Evolutionary conservation across 202 grass and related monocot genomes (phyloP), one percentile per base, ranked within the genome.

Genomic region (Miscanthus sacchariflorus): DNA sequence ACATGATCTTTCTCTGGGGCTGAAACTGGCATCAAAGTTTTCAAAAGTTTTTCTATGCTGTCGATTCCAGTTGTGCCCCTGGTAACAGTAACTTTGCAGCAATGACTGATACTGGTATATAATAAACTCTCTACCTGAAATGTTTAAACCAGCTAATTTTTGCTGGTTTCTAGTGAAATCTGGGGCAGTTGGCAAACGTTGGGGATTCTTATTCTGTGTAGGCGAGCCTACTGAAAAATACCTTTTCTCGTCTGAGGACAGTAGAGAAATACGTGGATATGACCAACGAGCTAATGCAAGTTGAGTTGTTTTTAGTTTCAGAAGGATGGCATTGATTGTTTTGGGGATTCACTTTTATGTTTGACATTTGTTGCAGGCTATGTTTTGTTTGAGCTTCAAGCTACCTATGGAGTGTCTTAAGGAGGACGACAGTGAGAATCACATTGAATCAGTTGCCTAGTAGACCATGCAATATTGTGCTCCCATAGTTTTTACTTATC

Each of bases 351-450:
- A 70, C 77, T 33, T 72, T 76, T 87, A 12, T 81, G n/a, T 84
- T 87, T 79, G 42, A 67, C 74, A 49, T 58, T 82, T 80, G 30
- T 88, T 86, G 66, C 90, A 96, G 97, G 92, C 86, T 66, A 99
- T 96, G 97, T 99, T 86, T 88, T 95, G 94, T 79, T 92, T 99
- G 68, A 99, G 97, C 89, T 99, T 96, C 85, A 92, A 80, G 82
- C 72, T 99, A 48, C 92, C 96, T 18, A 43, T 80, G 81, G 89
- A 93, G 91, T 98, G 89, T 82, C 88, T 91, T 4, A 83, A 73
- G 83, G 89, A 91, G 28, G 90, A 90, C 19, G 87, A 90, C 25
- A 77, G 71, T 73, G 42, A 86, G 70, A 83, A 78, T 85, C 33
- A 61, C 15, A 67, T 82, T 18, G 15, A 25, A 40, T 76, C 86